Evolutionary conservation across 345 rosid genomes (phyloP).

Genomic region (Brassica rapa): DNA sequence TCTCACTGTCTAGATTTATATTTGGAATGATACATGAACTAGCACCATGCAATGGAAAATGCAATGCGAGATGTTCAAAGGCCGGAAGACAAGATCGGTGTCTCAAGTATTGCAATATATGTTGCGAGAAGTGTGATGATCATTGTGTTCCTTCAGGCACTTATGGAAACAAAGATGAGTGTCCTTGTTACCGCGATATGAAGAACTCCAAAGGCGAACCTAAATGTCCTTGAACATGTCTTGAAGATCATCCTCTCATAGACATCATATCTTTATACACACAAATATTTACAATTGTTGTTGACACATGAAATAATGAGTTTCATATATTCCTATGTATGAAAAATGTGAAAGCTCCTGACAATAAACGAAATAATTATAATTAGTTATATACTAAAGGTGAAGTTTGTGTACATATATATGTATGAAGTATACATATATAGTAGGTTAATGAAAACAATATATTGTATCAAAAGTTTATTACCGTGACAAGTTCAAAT

Average conservation of each 20-base stretch:
- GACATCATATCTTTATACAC: background rate
- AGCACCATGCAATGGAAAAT: conserved; percentile 57
- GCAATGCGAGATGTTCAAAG: conserved; percentile 69
- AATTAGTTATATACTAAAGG: background rate
- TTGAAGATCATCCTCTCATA: conserved; percentile 9
- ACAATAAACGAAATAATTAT: background rate
- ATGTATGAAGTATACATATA: background rate
- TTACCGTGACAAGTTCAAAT: background rate
- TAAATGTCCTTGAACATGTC: conserved; percentile 65
- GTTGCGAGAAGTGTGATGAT: conserved; percentile 61
- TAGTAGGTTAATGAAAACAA: background rate
- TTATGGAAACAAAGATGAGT: conserved; percentile 71
- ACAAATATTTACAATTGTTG: background rate
- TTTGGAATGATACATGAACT: background rate
- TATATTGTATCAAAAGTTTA: no score
- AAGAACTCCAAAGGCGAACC: conserved; percentile 70
- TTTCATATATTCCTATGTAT: background rate
- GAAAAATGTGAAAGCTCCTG: background rate
- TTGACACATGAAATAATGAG: background rate
- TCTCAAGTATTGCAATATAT: conserved; percentile 76
- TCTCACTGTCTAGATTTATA: background rate
- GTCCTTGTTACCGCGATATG: conserved; percentile 73
- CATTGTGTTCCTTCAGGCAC: conserved; percentile 92
- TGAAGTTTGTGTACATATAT: background rate
- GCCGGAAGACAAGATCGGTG: conserved; percentile 69